Evolutionary conservation across 257 asterid species (phyloP), one percentile per base, ranked within the genome.

Genomic region (Misopates orontium): DNA sequence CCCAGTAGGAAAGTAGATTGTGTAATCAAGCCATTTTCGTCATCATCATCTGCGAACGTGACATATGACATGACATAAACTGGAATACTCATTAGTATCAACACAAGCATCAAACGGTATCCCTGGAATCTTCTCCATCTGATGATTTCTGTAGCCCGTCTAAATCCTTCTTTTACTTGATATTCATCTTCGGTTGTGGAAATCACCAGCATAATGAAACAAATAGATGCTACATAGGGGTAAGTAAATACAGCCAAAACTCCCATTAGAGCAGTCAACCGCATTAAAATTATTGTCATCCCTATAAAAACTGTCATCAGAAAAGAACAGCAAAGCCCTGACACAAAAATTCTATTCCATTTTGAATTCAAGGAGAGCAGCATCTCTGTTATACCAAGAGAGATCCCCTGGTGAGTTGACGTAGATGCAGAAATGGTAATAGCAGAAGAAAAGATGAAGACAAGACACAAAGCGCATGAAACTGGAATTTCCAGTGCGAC

Each of bases 401-500:
- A 41, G 17, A 40, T 52, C 8, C 17, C 66, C 17, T 36, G 77
- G 23, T 47, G 60, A 36, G 55, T 13, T 23, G 66, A 57, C 41
- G 14, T 71, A 32, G 66, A 12, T 25, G 67, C 67, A 8, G n/a
- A 48, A 56, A 57, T 71, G 62, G 77, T 40, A 19, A 66, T 49
- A 58, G 66, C 58, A 18, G 60, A 57, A 28, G 66, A 44, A 68
- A 68, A 58, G 23, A 48, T 56, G 72, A 57, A 36, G 22, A 57
- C 19, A 44, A 56, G 62, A 56, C 56, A 49, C 40, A 72, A 57
- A 18, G 72, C 60, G 25, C 49, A 18, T n/a, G 67, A 67, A 51
- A 72, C 64, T 16, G 72, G 67, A 47, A 72, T 64, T 57, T 72
- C 71, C 14, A 22, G 40, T 49, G 44, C 14, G 36, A 57, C 52